Conservation (phyloP, 768 basidiomycete genomes). For the Zangia roseola region DNA sequence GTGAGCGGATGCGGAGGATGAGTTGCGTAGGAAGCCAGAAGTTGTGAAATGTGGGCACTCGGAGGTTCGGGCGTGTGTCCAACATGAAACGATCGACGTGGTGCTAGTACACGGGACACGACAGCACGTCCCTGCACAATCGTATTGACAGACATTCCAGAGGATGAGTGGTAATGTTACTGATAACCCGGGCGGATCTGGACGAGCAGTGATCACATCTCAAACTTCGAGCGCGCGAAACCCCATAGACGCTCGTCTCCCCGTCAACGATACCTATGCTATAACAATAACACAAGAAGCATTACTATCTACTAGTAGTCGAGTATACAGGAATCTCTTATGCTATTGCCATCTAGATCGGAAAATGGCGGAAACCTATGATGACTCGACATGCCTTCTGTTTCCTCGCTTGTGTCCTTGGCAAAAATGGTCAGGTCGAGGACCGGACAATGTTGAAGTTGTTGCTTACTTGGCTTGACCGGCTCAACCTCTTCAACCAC, state of each 20-base stretch:
- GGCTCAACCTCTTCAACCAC: slow-evolving; percentile 25
- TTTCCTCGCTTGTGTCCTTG: slow-evolving; percentile 26
- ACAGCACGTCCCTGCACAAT: neutral
- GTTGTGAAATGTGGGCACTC: slow-evolving; percentile 51
- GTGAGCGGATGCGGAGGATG: slow-evolving; percentile 69
- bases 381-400: slow-evolving; percentile 21
- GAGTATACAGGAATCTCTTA: slow-evolving; percentile 17
- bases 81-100: slow-evolving; percentile 23
- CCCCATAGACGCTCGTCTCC: neutral
- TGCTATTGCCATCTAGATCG: slow-evolving; percentile 8
- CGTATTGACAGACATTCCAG: slow-evolving; percentile 7
- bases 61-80: slow-evolving; percentile 49
- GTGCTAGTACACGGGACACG: neutral
- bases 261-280: neutral
- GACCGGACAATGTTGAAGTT: neutral
- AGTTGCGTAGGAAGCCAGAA: slow-evolving; percentile 62
- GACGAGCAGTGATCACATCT: neutral
- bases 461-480: slow-evolving; percentile 29
- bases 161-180: neutral
- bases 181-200: neutral
- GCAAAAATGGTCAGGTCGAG: neutral
- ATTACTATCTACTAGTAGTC: slow-evolving; percentile 20
- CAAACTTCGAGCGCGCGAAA: neutral
- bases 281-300: neutral
- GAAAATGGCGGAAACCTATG: slow-evolving; percentile 4